Evolutionary conservation across 148 eudicot species (phyloP).

Genomic region (Fagopyrum esculentum): DNA sequence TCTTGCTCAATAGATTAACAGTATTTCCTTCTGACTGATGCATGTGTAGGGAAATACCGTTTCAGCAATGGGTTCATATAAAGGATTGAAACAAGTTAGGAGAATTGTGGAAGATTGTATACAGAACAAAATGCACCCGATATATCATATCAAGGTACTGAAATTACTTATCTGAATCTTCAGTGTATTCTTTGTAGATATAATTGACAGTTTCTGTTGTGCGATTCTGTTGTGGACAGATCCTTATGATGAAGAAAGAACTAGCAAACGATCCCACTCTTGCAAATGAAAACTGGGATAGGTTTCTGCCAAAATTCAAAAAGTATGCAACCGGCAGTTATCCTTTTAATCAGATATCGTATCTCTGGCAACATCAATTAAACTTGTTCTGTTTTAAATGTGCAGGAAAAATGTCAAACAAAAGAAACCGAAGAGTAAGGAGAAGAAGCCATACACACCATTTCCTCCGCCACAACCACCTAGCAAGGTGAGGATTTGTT

Average conservation of each 20-base stretch:
- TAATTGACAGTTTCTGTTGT: background rate
- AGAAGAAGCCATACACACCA: slow-evolving; percentile 86
- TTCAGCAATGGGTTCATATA: slow-evolving; percentile 93
- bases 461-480: slow-evolving; percentile 95
- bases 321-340: slow-evolving; percentile 39
- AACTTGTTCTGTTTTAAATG: background rate
- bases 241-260: slow-evolving; percentile 82
- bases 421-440: slow-evolving; percentile 75
- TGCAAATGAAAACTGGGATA: slow-evolving; percentile 91
- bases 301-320: slow-evolving; percentile 87
- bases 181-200: background rate
- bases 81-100: slow-evolving; percentile 91
- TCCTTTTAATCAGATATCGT: background rate
- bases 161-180: background rate
- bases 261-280: slow-evolving; percentile 82
- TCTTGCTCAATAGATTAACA: background rate
- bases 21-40: background rate
- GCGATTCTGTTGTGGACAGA: slow-evolving; percentile 24
- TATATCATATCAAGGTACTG: slow-evolving; percentile 65
- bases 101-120: slow-evolving; percentile 87
- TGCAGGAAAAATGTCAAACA: slow-evolving; percentile 92
- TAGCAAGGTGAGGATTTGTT: slow-evolving; percentile 57
- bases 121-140: slow-evolving; percentile 83
- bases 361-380: background rate
- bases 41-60: slow-evolving; percentile 78